Conservation (phyloP, 2,329 filamentous ascomycete genomes). For the Setomelanomma holmii region DNA sequence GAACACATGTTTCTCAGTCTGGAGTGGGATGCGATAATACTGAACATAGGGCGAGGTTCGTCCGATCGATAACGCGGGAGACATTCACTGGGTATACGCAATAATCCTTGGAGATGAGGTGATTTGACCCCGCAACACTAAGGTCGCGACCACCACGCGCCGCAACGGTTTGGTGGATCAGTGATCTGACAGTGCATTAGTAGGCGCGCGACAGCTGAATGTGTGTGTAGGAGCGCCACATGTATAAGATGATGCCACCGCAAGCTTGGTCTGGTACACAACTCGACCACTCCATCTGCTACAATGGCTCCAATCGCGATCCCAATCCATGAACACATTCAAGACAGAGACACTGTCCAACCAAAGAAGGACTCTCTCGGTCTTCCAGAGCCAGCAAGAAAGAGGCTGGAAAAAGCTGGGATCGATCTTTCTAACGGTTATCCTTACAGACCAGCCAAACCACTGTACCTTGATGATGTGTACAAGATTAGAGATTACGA, state of each 20-base stretch:
- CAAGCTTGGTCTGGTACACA: background rate
- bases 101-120: conserved; percentile 42
- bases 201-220: conserved; percentile 12
- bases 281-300: background rate
- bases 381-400: conserved; percentile 64
- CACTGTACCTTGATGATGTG: conserved; percentile 73
- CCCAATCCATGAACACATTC: conserved; percentile 58
- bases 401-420: conserved; percentile 70
- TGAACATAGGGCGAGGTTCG: conserved; percentile 2
- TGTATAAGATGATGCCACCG: conserved; percentile 22
- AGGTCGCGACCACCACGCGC: conserved; percentile 15
- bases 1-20: background rate
- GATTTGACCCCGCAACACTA: conserved; percentile 46
- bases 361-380: conserved; percentile 70
- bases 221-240: conserved; percentile 2
- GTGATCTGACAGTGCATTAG: conserved; percentile 15
- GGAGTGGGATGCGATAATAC: background rate
- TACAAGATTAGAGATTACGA: conserved; percentile 66
- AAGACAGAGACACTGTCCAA: conserved; percentile 63
- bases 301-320: conserved; percentile 67
- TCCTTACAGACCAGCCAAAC: conserved; percentile 71
- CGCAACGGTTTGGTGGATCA: background rate
- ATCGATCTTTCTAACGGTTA: conserved; percentile 75
- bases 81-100: conserved; percentile 36
- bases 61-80: conserved; percentile 28